Conservation (phyloP, 2,329 filamentous ascomycete species). For the Sarocladiaceae sp. region DNA sequence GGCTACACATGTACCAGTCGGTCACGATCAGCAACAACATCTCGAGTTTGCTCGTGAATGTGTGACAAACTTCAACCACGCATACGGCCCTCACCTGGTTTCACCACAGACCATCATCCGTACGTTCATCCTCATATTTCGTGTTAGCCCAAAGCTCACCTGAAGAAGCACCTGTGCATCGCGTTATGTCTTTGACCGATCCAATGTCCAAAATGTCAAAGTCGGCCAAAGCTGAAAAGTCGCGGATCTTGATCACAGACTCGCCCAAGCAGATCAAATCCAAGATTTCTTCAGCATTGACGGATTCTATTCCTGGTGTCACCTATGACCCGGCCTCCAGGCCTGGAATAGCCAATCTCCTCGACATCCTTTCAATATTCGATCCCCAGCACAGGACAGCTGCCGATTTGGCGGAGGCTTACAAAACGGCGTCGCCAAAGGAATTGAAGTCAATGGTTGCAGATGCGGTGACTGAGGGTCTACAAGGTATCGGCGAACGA, state of each 20-base stretch:
- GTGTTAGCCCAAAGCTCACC: background rate
- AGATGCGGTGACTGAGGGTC: slow-evolving; percentile 47
- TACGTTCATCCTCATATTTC: slow-evolving; percentile 29
- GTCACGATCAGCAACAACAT: slow-evolving; percentile 92
- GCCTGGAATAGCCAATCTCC: slow-evolving; percentile 83
- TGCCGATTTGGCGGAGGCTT: slow-evolving; percentile 33
- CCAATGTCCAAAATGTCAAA: slow-evolving; percentile 93
- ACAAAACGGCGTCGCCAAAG: slow-evolving; percentile 31
- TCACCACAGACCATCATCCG: slow-evolving; percentile 69
- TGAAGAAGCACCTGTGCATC: slow-evolving; percentile 64
- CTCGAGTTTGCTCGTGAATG: slow-evolving; percentile 88
- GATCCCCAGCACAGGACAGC: slow-evolving; percentile 38
- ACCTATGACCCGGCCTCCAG: slow-evolving; percentile 66
- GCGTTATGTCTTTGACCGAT: slow-evolving; percentile 83
- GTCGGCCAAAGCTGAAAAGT: slow-evolving; percentile 66
- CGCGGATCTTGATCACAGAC: slow-evolving; percentile 81
- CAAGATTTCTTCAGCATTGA: slow-evolving; percentile 72
- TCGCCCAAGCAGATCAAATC: slow-evolving; percentile 53
- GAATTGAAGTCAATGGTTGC: slow-evolving; percentile 51
- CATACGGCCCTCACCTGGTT: slow-evolving; percentile 61
- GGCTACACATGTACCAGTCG: slow-evolving; percentile 91
- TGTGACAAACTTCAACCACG: slow-evolving; percentile 80
- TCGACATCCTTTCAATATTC: slow-evolving; percentile 75
- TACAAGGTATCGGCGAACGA: slow-evolving; percentile 51
- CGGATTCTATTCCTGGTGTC: slow-evolving; percentile 65